Evolutionary conservation across 129 eudicot genomes (phyloP).

Genomic region (Dittrichia graveolens): DNA sequence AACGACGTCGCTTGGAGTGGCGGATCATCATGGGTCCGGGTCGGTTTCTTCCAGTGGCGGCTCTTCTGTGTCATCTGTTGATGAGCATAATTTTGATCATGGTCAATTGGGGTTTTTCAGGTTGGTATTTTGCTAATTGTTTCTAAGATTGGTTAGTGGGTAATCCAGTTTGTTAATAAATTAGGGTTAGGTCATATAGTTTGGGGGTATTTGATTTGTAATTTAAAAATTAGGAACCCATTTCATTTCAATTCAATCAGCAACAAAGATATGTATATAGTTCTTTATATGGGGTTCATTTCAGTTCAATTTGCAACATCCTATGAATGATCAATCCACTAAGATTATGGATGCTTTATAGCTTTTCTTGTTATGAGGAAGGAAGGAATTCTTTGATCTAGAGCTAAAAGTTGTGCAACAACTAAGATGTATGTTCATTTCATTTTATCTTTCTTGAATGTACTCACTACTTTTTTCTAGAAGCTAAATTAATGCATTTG

Average conservation of each 20-base stretch:
- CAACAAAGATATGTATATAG: not conserved
- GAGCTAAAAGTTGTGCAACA: not conserved
- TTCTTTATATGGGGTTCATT: not conserved
- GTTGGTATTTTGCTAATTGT: conserved; percentile 28
- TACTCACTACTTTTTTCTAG: not conserved
- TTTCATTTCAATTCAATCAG: conserved; percentile 4
- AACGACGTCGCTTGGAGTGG: conserved; percentile 24
- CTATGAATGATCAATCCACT: not conserved
- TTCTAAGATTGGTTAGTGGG: not conserved
- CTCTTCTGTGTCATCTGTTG: conserved; percentile 80
- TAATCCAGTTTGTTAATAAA: not conserved
- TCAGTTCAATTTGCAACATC: not conserved
- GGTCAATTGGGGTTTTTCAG: conserved; percentile 53
- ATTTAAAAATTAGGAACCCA: not conserved
- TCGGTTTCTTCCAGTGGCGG: conserved; percentile 82
- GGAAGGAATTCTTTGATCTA: not conserved
- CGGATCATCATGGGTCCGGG: conserved; percentile 38
- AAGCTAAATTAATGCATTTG: not conserved
- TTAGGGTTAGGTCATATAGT: conserved; percentile 7
- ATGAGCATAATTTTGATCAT: conserved; percentile 49
- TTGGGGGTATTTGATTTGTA: not conserved
- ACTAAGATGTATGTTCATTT: not conserved
- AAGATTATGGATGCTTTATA: not conserved
- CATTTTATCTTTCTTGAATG: not conserved
- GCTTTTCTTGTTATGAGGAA: not conserved